These are phyloP conservation scores for Kwoniella sp. DNA, from an alignment of 768 basidiomycete species.

Conservation along the genomic window DNA sequence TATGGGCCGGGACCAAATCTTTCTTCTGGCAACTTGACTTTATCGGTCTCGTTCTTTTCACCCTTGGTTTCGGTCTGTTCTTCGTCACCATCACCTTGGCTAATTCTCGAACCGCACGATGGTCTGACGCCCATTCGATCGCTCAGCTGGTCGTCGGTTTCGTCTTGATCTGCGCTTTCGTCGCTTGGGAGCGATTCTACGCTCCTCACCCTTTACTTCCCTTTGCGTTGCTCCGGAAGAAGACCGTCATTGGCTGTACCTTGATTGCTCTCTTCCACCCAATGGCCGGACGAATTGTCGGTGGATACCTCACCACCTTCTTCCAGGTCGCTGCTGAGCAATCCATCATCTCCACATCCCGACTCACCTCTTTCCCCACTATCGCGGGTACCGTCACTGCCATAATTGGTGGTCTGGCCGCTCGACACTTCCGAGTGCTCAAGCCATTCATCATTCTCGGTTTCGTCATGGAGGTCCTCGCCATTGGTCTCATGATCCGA, in stretches of 20 bases:
- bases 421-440: slow-evolving; percentile 43
- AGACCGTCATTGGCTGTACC: slow-evolving; percentile 48
- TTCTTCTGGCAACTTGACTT: slow-evolving; percentile 55
- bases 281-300: slow-evolving; percentile 39
- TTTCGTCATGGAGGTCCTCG: slow-evolving; percentile 43
- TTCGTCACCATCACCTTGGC: slow-evolving; percentile 54
- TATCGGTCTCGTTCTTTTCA: slow-evolving; percentile 52
- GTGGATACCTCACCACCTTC: slow-evolving; percentile 38
- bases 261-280: slow-evolving; percentile 52
- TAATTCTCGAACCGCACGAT: slow-evolving; percentile 44
- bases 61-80: slow-evolving; percentile 50
- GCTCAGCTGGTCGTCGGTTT: slow-evolving; percentile 47
- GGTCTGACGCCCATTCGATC: slow-evolving; percentile 53
- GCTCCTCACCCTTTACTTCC: slow-evolving; percentile 54
- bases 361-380: slow-evolving; percentile 31
- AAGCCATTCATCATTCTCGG: slow-evolving; percentile 55
- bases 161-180: slow-evolving; percentile 38
- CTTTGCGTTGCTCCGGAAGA: slow-evolving; percentile 47
- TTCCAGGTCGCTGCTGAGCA: slow-evolving; percentile 42
- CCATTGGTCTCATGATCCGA: slow-evolving; percentile 51
- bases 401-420: slow-evolving; percentile 35
- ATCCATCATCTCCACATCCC: slow-evolving; percentile 27
- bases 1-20: slow-evolving; percentile 14
- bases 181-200: slow-evolving; percentile 47
- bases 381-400: slow-evolving; percentile 38